These are phyloP conservation scores for Metarhizium robertsii DNA, from an alignment of 2,329 filamentous ascomycete species.

Conservation along the genomic window DNA sequence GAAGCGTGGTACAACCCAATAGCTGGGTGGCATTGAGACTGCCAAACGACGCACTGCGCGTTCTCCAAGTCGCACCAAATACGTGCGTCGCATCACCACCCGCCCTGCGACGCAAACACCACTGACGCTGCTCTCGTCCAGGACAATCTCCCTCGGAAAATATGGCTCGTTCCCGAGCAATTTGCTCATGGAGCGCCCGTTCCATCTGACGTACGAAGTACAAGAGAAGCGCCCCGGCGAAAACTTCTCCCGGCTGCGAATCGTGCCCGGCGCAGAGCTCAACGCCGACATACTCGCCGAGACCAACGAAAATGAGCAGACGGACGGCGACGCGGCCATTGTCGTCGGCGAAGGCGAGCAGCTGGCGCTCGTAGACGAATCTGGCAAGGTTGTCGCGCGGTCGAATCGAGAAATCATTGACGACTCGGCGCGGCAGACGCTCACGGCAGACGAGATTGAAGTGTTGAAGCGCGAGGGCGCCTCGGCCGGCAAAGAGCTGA, in stretches of 20 bases:
- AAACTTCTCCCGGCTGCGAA: constrained; percentile 58
- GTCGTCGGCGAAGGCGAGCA: constrained; percentile 29
- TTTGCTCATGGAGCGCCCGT: constrained; percentile 82
- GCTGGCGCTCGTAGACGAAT: constrained; percentile 33
- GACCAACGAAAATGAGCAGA: constrained; percentile 25
- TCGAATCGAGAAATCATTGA: constrained; percentile 52
- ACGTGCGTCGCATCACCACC: constrained; percentile 33
- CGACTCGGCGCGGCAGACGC: constrained; percentile 59
- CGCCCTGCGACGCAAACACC: background rate
- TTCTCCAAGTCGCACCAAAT: constrained; percentile 50
- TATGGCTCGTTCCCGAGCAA: constrained; percentile 88
- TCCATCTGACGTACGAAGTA: constrained; percentile 84
- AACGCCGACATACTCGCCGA: constrained; percentile 66
- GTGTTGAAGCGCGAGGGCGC: constrained; percentile 64
- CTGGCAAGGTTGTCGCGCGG: constrained; percentile 37
- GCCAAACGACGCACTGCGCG: constrained; percentile 46
- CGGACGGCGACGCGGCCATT: constrained; percentile 34
- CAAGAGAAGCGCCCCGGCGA: constrained; percentile 60
- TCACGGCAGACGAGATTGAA: constrained; percentile 69
- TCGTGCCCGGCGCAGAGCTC: constrained; percentile 73
- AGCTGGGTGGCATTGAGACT: constrained; percentile 52
- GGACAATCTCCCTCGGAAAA: constrained; percentile 82
- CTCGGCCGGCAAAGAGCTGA: constrained; percentile 77
- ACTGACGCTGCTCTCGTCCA: constrained; percentile 29
- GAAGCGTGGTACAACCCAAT: constrained; percentile 37